These are phyloP conservation scores for Yamadazyma sp. DNA, from an alignment of 805 yeast species.

Conservation along the genomic window DNA sequence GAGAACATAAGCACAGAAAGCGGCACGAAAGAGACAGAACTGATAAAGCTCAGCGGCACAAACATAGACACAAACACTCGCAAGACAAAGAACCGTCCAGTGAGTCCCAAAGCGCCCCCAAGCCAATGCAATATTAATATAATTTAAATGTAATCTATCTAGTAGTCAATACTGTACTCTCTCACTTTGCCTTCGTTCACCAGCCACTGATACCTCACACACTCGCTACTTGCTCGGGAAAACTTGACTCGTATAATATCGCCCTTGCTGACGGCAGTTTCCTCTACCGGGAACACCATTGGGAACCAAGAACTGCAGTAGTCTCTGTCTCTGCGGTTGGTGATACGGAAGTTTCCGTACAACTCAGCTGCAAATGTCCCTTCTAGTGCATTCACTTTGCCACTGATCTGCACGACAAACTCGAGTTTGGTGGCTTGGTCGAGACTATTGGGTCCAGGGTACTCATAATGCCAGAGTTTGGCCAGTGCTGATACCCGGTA, in stretches of 20 bases:
- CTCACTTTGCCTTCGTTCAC: slow-evolving; percentile 15
- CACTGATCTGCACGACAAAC: slow-evolving; percentile 45
- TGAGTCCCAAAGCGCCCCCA: too few relatives aligned
- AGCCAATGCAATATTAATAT: too few relatives aligned
- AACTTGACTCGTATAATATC: slow-evolving; percentile 7
- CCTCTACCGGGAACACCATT: slow-evolving; percentile 31
- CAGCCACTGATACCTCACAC: slow-evolving; percentile 29
- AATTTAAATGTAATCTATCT: too few relatives aligned
- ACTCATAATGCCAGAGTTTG: slow-evolving; percentile 14
- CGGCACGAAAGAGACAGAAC: slow-evolving; percentile 3
- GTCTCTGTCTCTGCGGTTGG: slow-evolving; percentile 37
- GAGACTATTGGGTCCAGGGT: slow-evolving; percentile 10
- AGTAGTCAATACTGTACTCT: background rate
- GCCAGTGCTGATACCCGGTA: slow-evolving; percentile 8
- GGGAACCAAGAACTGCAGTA: slow-evolving; percentile 42
- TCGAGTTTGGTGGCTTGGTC: slow-evolving; percentile 1
- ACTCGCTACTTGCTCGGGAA: slow-evolving; percentile 15
- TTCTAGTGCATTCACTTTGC: slow-evolving; percentile 67
- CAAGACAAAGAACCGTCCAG: slow-evolving; percentile 8
- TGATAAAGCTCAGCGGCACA: slow-evolving; percentile 1
- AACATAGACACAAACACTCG: slow-evolving; percentile 3
- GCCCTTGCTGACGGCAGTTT: slow-evolving; percentile 9
- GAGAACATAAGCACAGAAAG: too few relatives aligned
- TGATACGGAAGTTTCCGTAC: slow-evolving; percentile 55
- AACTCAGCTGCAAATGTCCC: slow-evolving; percentile 75